Base-by-base conservation (phyloP, 495 filamentous ascomycete genomes). In the Penicillium alfredii region DNA sequence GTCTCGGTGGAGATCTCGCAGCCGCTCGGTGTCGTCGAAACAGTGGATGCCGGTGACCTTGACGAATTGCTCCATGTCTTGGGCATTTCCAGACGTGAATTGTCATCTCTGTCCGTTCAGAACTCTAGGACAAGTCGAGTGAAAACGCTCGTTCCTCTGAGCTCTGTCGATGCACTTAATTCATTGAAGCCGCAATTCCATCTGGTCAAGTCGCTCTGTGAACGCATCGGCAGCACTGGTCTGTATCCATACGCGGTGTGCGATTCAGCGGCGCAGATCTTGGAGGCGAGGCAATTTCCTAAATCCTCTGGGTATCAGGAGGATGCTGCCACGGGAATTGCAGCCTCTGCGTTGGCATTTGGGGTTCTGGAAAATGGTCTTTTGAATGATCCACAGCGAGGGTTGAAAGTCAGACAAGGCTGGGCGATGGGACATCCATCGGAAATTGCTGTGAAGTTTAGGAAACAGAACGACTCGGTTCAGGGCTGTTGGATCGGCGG, bases 401-500 rank as follows among this genome's bases (percentile, higher is more conserved):
- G 5, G 12, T 21, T 8, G 16, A 18, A 19, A 14, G 31, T 53
- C 3, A 38, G 36, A 24, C 44, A 52, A 15, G 29, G 33, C n/a
- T 38, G 23, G 24, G 6, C 11, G 3, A 45, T 39, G 24, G 41
- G 34, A 6, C 25, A 18, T 18, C 34, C 27, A 8, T 38, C 35
- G 9, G 38, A 45, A 19, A 45, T 49, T 19, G 22, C 17, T 8
- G 35, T 45, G 0, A 13, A 25, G 7, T 33, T 45, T 16, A 33
- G 45, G n/a, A 8, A 9, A 23, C 16, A 31, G 11, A 14, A 30
- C 6, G 33, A 24, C 22, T 24, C n/a, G 4, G 16, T 44, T 6
- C 37, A 28, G n/a, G 45, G 40, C 1, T 49, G 37, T 38, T 42
- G 45, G 40, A 39, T 45, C 26, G 29, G 28, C 11, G 37, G 37